A percentile compares a stretch with the other conserved stretches of the same genome.
These are phyloP conservation scores for Orbilia blumenaviensis DNA, from an alignment of 2,329 filamentous ascomycete genomes.

Conservation along the genomic window DNA sequence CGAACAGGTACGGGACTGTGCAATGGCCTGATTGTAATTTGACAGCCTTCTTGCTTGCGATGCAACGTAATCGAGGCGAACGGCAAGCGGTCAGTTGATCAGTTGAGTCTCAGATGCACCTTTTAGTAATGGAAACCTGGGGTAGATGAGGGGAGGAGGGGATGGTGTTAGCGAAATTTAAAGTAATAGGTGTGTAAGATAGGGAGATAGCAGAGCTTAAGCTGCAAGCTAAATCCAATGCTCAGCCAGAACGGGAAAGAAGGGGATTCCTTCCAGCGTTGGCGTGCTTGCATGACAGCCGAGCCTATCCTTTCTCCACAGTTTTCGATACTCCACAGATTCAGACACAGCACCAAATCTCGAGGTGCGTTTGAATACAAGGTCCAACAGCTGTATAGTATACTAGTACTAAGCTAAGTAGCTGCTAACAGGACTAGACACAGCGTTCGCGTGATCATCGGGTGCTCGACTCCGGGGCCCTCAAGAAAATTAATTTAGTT, in stretches of 20 bases:
- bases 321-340: slow-evolving; percentile 9
- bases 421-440: neutral
- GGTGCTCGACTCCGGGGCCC: slow-evolving; percentile 46
- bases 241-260: slow-evolving; percentile 16
- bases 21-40: slow-evolving; percentile 18
- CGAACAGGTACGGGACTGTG: neutral
- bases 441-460: slow-evolving; percentile 50
- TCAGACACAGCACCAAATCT: too few species aligned
- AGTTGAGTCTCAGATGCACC: slow-evolving; percentile 33
- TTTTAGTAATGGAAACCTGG: slow-evolving; percentile 44
- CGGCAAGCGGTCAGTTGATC: slow-evolving; percentile 38
- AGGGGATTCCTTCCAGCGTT: neutral
- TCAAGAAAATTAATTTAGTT: slow-evolving; percentile 6
- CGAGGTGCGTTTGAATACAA: too few species aligned
- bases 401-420: too few species aligned
- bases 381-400: neutral
- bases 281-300: slow-evolving; percentile 16
- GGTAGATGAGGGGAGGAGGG: slow-evolving; percentile 11
- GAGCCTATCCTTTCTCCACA: slow-evolving; percentile 17
- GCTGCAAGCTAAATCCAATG: slow-evolving; percentile 13
- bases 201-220: slow-evolving; percentile 21
- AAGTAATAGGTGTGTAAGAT: neutral
- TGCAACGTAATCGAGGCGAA: slow-evolving; percentile 38
- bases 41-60: slow-evolving; percentile 7
- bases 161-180: slow-evolving; percentile 29